Conservation (phyloP, 2,329 filamentous ascomycete species). For the Hypocrella siamensis region DNA sequence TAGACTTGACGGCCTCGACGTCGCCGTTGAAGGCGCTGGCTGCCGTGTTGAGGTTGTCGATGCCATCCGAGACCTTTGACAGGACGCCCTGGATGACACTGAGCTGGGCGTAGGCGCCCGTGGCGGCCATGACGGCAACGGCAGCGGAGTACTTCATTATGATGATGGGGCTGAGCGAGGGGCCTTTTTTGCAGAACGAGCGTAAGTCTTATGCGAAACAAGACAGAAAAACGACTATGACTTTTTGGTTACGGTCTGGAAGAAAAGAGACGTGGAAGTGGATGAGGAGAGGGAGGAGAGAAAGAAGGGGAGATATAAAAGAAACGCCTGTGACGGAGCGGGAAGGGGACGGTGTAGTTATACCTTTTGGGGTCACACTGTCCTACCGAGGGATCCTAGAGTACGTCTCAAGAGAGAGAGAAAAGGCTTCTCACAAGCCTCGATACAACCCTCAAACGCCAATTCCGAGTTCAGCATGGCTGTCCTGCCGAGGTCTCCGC, state of each 20-base stretch:
- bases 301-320: neutral
- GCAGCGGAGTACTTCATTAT: conserved; percentile 8
- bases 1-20: conserved; percentile 6
- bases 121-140: conserved; percentile 5
- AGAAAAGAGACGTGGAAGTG: neutral
- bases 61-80: conserved; percentile 2
- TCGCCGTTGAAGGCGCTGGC: conserved; percentile 11
- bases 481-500: conserved; percentile 1
- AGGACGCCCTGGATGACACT: conserved; percentile 5
- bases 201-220: neutral
- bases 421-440: conserved; percentile 2
- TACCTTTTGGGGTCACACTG: neutral
- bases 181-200: neutral
- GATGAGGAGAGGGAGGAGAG: neutral
- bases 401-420: neutral
- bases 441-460: neutral
- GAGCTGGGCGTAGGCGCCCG: conserved; percentile 6
- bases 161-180: neutral
- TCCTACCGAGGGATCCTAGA: neutral
- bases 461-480: neutral
- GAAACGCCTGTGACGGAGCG: too few relatives aligned
- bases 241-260: neutral
- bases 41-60: conserved; percentile 9
- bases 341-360: neutral
- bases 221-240: neutral